phyloP scores from a whole-genome alignment of 352 stramenopile species.

The Pythium scleroteichum region DNA sequence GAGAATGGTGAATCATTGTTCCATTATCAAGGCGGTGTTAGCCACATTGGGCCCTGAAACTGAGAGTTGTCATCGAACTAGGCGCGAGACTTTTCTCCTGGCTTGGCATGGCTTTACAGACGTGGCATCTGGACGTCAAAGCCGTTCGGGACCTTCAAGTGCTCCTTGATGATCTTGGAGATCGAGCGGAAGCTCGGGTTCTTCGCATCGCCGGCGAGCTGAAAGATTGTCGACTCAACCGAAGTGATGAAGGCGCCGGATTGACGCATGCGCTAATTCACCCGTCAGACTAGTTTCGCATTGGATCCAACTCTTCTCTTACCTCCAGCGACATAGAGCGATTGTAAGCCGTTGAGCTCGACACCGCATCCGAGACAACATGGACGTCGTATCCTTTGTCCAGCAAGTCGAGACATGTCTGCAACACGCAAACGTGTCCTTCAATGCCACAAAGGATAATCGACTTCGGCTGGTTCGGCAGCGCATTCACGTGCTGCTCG shows the following conservation, averaged over 20 bases:
- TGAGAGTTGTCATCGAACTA: no score
- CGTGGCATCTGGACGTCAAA: conserved; percentile 39
- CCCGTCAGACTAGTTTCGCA: background rate
- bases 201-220: conserved; percentile 91
- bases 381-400: conserved; percentile 97
- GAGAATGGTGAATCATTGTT: no score
- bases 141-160: conserved; percentile 64
- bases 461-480: conserved; percentile 60
- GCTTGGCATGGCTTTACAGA: conserved; percentile 4
- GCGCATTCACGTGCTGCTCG: conserved; percentile 60
- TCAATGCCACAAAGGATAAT: conserved; percentile 98
- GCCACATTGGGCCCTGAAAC: no score
- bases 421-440: conserved; percentile 93
- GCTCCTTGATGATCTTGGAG: conserved; percentile 94
- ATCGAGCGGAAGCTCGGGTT: conserved; percentile 94
- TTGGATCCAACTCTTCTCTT: conserved; percentile 3
- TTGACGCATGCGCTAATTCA: conserved; percentile 85
- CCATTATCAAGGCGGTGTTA: no score
- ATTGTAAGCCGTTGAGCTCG: conserved; percentile 87
- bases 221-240: conserved; percentile 95
- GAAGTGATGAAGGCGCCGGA: conserved; percentile 95
- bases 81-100: background rate
- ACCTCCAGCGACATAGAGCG: conserved; percentile 91
- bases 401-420: conserved; percentile 96
- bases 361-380: conserved; percentile 95